Percentiles rank a stretch among this genome's conserved stretches.
Evolutionary conservation across 1,139 yeast genomes (phyloP).

Genomic region (Protomyces gravidus): DNA sequence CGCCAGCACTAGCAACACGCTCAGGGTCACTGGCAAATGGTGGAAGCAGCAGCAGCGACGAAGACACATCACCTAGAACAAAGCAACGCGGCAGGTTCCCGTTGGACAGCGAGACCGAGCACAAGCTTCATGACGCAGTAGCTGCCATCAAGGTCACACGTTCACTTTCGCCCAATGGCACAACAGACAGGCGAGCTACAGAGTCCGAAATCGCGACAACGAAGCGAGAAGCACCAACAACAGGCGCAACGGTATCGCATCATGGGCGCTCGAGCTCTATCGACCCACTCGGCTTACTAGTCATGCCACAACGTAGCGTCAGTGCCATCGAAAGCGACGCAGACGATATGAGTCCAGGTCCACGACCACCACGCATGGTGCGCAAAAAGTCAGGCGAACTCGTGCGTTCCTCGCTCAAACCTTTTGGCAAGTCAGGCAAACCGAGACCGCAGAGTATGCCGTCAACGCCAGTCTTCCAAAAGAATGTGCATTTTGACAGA

Average conservation of each 20-base stretch:
- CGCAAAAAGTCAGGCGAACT: conserved; percentile 78
- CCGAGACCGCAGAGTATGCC: conserved; percentile 58
- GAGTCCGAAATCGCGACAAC: background rate
- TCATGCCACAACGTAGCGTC: background rate
- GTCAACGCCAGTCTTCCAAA: conserved; percentile 59
- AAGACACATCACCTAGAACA: background rate
- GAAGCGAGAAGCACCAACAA: background rate
- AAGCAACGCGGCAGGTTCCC: conserved; percentile 5
- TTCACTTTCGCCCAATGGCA: conserved; percentile 9
- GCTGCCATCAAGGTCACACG: conserved; percentile 20
- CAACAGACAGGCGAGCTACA: background rate
- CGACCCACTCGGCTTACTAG: background rate
- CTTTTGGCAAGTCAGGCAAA: conserved; percentile 39
- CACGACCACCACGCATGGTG: conserved; percentile 42
- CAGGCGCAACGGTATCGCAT: background rate
- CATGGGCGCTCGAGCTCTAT: conserved; percentile 14
- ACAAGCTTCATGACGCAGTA: conserved; percentile 22
- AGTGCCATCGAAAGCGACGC: conserved; percentile 14
- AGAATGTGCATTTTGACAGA: conserved; percentile 75
- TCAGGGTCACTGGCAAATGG: background rate
- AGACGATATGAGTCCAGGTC: conserved; percentile 2
- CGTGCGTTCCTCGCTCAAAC: conserved; percentile 66
- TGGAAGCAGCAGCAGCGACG: conserved; percentile 12
- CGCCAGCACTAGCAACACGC: conserved; percentile 2
- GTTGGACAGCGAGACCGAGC: conserved; percentile 11